Evolutionary conservation across 2,329 filamentous ascomycete species (phyloP).

Genomic region (Talaromyces atroroseus): DNA sequence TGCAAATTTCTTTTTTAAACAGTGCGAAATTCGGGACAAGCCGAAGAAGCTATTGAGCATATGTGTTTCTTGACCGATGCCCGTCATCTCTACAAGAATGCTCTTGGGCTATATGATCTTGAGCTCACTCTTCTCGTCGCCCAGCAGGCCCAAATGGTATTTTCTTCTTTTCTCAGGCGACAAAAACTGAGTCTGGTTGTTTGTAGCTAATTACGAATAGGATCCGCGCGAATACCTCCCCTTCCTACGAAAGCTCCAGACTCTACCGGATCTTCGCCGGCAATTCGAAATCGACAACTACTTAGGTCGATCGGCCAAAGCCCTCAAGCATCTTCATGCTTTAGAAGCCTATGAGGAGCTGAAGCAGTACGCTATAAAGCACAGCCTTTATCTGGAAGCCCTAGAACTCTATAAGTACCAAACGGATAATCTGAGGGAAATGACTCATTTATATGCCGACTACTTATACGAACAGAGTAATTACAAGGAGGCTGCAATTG

Average conservation of each 20-base stretch:
- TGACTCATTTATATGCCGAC: constrained; percentile 74
- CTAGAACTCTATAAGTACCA: constrained; percentile 83
- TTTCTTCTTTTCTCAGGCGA: constrained; percentile 5
- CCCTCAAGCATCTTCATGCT: constrained; percentile 68
- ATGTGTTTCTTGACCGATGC: constrained; percentile 96
- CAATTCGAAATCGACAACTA: constrained; percentile 86
- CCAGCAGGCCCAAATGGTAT: constrained; percentile 81
- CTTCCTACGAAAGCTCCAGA: constrained; percentile 82
- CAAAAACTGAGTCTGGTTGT: not conserved
- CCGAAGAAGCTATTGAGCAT: constrained; percentile 87
- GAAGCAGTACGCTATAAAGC: constrained; percentile 69
- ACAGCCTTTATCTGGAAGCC: constrained; percentile 71
- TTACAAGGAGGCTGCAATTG: constrained; percentile 78
- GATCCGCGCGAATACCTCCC: constrained; percentile 94
- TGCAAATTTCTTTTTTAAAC: not conserved
- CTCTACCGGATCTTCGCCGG: constrained; percentile 63
- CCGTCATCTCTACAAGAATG: constrained; percentile 83
- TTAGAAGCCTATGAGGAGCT: constrained; percentile 73
- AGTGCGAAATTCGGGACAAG: constrained; percentile 62
- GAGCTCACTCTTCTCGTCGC: constrained; percentile 85
- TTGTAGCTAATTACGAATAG: constrained; percentile 19
- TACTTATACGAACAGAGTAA: constrained; percentile 69
- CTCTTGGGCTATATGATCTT: constrained; percentile 84
- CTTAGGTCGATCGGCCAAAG: constrained; percentile 69
- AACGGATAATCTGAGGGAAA: constrained; percentile 55